Base-by-base conservation (phyloP, 441 rosid species). In the Omphalea diandra region DNA sequence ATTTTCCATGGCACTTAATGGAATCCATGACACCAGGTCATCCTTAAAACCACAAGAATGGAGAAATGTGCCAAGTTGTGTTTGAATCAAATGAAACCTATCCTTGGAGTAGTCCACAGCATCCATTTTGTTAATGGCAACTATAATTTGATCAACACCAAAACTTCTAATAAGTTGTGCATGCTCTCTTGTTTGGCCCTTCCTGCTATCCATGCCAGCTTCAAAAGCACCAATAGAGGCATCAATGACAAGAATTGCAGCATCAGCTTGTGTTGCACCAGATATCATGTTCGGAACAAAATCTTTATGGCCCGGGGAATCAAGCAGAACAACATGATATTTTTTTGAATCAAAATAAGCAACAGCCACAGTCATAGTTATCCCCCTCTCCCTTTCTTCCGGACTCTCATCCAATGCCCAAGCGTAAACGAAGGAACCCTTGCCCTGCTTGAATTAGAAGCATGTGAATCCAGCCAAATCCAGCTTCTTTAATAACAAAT, bases 351-450 rank as follows among this genome's bases (percentile, higher is more conserved):
- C 94, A 78, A 96, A 93, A 86, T 88, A 93, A 32, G 99, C 97
- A 74, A 93, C 98, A 52, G 94, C 99, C 70, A 96, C 99, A 27
- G 94, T 93, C 99, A 96, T 96, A 49, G 99, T 93, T 71, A 96
- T 87, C 78, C 99, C 98, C 66, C 98, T 85, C 77, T 96, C 97
- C 81, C 99, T 89, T 82, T 96, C 99, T 88, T 96, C 99, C 32
- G 90, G 79, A 79, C 99, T 96, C 89, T 93, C 97, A 83, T 96
- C 99, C 82, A 96, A 77, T 68, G 98, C 97, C 99, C 99, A 96
- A 32, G 99, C 98, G 83, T 86, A 96, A 66, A 97, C 93, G 77
- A 96, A 96, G 26, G 99, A 96, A 43, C 97, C 96, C 82, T 93
- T 96, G 1, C 98, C 98, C 98, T 93, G 79, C 71, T 72, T 35